Evolutionary conservation across 139 green algal species (phyloP), one percentile per base, ranked within the genome.

Genomic region (Cymbomonas tetramitiformis): DNA sequence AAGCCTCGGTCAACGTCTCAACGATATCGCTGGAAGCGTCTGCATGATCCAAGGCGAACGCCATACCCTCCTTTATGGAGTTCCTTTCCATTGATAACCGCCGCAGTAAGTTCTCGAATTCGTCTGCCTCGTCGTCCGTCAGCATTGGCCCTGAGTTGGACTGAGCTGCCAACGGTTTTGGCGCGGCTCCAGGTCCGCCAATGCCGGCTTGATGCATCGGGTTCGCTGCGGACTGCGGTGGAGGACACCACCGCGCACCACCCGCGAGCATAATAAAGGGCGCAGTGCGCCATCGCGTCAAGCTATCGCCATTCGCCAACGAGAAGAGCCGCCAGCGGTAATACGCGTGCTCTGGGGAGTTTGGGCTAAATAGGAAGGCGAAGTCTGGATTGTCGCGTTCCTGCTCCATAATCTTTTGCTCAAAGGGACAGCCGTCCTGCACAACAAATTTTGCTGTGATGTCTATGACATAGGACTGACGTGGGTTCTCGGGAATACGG

Each of bases 251-350:
- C 29, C 72, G 71, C 44, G 78, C 68, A 1, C 81, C 80, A 0
- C 79, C 81, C 54, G 82, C 78, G 43, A 96, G 74, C 86, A 97
- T 86, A 5, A 83, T 61, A 62, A 90, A 97, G 2, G 89, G 85
- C 55, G 94, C 88, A 23, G 88, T 80, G 34, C 80, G 71, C 89
- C 89, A 97, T 9, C 61, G 78, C 56, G 62, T 48, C 48, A 85
- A 57, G n/a, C 69, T 77, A 66, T 90, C 82, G 21, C 77, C 83
- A 67, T 89, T 66, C 21, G 30, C 65, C 61, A 90, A 74, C 4
- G 72, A 83, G 75, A 83, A 93, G 21, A 95, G 51, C 8, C 71
- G 58, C 68, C 73, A 92, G 51, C 82, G 68, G 75, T 96, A 97
- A 77, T 95, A 97, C 1, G 63, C 49, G 68, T 97, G 89, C 50